A percentile compares a stretch with the other conserved stretches of the same genome.
phyloP scores from a whole-genome alignment of 805 yeast genomes.

The Wickerhamiella occidentalis region DNA sequence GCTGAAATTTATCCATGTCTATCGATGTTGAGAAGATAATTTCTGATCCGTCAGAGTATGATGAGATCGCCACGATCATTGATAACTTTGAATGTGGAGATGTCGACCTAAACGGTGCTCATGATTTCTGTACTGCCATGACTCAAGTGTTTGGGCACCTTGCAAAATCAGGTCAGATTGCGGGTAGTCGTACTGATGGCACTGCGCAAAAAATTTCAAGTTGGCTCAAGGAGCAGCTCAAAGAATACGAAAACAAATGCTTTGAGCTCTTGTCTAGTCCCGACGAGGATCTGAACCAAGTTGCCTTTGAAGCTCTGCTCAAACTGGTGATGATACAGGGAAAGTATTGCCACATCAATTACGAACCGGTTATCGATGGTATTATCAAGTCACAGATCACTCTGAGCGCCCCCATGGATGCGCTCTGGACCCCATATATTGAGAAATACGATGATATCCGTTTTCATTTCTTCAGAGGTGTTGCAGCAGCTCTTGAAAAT shows the following conservation, averaged over 20 bases:
- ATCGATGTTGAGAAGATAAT: constrained; percentile 6
- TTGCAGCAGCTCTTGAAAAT: constrained; percentile 32
- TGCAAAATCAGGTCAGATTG: constrained; percentile 33
- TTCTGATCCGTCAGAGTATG: constrained; percentile 6
- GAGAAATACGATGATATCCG: constrained; percentile 61
- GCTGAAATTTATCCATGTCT: not conserved
- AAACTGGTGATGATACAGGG: constrained; percentile 38
- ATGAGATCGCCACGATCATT: constrained; percentile 1
- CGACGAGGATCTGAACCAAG: constrained; percentile 6
- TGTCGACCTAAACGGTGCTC: not conserved
- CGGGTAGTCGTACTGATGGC: constrained; percentile 42
- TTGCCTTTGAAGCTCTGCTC: constrained; percentile 40
- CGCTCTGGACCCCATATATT: constrained; percentile 18
- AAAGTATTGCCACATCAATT: constrained; percentile 43
- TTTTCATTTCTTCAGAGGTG: constrained; percentile 51
- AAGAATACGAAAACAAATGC: constrained; percentile 11
- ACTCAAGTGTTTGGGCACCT: constrained; percentile 39
- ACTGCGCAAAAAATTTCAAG: constrained; percentile 43
- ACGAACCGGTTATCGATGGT: constrained; percentile 41
- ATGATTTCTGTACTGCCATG: constrained; percentile 23
- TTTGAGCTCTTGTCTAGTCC: not conserved
- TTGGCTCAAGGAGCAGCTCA: constrained; percentile 25
- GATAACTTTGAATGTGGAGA: not conserved
- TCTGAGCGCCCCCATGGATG: constrained; percentile 20
- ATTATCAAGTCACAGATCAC: constrained; percentile 31